These are phyloP conservation scores for Penicillium herquei DNA, from an alignment of 495 filamentous ascomycete species.

Conservation along the genomic window DNA sequence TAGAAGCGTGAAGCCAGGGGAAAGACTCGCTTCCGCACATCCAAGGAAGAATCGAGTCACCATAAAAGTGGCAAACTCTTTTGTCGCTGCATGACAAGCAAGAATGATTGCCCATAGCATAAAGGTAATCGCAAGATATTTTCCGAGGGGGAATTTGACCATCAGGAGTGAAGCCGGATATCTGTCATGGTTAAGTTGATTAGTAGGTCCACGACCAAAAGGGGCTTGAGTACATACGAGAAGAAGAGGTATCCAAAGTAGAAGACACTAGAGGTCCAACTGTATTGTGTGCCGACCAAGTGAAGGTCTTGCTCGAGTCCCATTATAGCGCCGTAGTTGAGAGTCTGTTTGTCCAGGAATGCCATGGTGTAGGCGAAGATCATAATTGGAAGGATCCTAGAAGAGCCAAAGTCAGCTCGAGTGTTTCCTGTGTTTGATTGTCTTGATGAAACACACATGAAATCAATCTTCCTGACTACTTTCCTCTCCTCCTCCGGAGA, in stretches of 20 bases:
- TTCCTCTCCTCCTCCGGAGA: conserved; percentile 18
- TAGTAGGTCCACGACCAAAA: neutral
- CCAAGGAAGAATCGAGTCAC: conserved; percentile 50
- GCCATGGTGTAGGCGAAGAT: conserved; percentile 38
- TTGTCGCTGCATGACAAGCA: conserved; percentile 46
- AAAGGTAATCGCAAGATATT: conserved; percentile 51
- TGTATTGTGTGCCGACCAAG: conserved; percentile 51
- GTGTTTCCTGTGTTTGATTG: neutral
- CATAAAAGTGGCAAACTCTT: conserved; percentile 46
- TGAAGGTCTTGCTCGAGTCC: conserved; percentile 42
- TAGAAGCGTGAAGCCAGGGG: conserved; percentile 32
- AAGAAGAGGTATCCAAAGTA: conserved; percentile 58
- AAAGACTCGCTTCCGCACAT: conserved; percentile 46
- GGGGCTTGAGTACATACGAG: conserved; percentile 19
- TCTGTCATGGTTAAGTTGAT: neutral
- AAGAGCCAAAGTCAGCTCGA: neutral
- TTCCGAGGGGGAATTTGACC: conserved; percentile 32
- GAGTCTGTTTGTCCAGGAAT: conserved; percentile 54
- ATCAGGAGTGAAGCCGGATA: conserved; percentile 44
- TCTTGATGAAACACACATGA: neutral
- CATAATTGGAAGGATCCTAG: conserved; percentile 26
- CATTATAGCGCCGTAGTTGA: conserved; percentile 37
- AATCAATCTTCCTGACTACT: conserved; percentile 1
- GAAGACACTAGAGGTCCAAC: conserved; percentile 52
- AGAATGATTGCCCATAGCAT: conserved; percentile 41